Evolutionary conservation across 2,329 filamentous ascomycete genomes (phyloP).

Genomic region (Rugonectria rugulosa): DNA sequence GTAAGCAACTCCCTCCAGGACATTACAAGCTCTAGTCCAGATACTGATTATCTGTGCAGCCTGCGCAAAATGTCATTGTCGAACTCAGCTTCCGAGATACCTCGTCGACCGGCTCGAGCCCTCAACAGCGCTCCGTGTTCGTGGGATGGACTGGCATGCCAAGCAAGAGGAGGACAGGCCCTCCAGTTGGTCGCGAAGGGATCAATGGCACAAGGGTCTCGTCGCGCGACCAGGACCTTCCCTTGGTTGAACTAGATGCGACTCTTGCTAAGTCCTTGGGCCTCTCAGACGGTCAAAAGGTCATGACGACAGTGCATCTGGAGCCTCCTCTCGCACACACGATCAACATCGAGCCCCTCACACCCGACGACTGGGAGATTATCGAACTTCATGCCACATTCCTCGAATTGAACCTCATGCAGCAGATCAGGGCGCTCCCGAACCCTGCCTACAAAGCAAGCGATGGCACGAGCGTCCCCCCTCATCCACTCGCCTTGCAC

Average conservation of each 20-base stretch:
- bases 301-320: slow-evolving; percentile 76
- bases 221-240: slow-evolving; percentile 76
- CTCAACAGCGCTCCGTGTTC: slow-evolving; percentile 75
- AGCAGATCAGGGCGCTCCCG: slow-evolving; percentile 90
- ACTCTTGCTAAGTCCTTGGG: slow-evolving; percentile 81
- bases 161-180: slow-evolving; percentile 81
- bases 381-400: slow-evolving; percentile 98
- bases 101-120: slow-evolving; percentile 55
- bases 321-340: slow-evolving; percentile 93
- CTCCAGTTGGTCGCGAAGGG: slow-evolving; percentile 78
- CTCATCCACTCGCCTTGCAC: slow-evolving; percentile 88
- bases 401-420: slow-evolving; percentile 89
- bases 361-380: slow-evolving; percentile 97
- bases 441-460: slow-evolving; percentile 74
- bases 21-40: background rate
- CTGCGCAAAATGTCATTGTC: slow-evolving; percentile 94
- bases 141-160: slow-evolving; percentile 98
- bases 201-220: slow-evolving; percentile 66
- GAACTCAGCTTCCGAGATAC: slow-evolving; percentile 78
- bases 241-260: slow-evolving; percentile 85
- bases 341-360: slow-evolving; percentile 95
- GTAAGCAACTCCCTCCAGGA: slow-evolving; percentile 58
- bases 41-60: slow-evolving; percentile 56
- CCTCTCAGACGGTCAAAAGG: slow-evolving; percentile 81
- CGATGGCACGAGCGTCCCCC: slow-evolving; percentile 58